These are phyloP conservation scores for Baudoinia panamericana DNA, from an alignment of 495 filamentous ascomycete species.

Conservation along the genomic window DNA sequence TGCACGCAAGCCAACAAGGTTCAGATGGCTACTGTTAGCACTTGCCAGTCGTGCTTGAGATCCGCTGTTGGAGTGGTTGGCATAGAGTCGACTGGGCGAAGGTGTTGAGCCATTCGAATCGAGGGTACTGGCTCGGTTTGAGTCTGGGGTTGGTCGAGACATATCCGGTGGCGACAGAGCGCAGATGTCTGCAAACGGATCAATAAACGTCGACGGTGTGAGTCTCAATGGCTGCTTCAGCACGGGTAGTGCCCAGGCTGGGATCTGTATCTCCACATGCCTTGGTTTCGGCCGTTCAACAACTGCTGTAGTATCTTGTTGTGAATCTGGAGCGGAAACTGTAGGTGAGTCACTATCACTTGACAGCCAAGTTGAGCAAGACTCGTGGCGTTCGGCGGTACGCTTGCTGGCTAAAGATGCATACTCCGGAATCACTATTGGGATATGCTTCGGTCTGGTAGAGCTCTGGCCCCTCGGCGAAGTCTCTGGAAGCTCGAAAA, in stretches of 20 bases:
- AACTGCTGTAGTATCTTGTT: too few relatives aligned
- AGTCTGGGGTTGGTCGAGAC: conserved; percentile 28
- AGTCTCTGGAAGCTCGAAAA: conserved; percentile 13
- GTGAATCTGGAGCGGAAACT: conserved; percentile 4
- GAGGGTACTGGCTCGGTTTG: conserved; percentile 42
- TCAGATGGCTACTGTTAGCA: conserved; percentile 47
- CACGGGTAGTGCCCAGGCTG: conserved; percentile 27
- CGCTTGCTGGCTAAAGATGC: conserved; percentile 21
- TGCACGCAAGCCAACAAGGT: conserved; percentile 37
- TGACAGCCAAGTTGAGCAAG: conserved; percentile 21
- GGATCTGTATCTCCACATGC: conserved; percentile 32
- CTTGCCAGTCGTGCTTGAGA: conserved; percentile 23
- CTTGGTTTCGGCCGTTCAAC: conserved; percentile 12
- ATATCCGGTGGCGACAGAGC: conserved; percentile 22
- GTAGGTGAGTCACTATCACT: conserved; percentile 20
- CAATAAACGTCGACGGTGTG: conserved; percentile 14
- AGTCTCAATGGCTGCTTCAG: conserved; percentile 19
- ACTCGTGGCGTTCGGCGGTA: conserved; percentile 16
- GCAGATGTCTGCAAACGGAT: conserved; percentile 9
- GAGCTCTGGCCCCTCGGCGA: conserved; percentile 10
- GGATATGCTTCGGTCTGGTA: conserved; percentile 30
- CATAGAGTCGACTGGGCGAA: conserved; percentile 28
- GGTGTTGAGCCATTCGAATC: conserved; percentile 44
- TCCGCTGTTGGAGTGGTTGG: conserved; percentile 17
- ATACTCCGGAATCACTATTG: conserved; percentile 31